Percentiles rank a stretch among this genome's conserved stretches.
phyloP scores from a whole-genome alignment of 108 stramenopile genomes.

The Conticribra weissflogii region DNA sequence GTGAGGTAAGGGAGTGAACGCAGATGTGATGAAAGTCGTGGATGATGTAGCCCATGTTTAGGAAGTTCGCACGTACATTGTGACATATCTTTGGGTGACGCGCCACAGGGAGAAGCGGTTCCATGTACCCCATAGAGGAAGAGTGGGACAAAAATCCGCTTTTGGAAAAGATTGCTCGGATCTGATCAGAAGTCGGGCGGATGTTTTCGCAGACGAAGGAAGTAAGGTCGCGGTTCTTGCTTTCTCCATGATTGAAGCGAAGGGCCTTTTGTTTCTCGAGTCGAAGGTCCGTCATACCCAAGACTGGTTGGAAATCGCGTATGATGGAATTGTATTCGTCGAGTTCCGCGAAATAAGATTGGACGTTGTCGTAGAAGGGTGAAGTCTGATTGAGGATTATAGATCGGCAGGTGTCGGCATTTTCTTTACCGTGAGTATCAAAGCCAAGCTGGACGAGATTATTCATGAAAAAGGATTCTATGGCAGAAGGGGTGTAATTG shows the following conservation, averaged over 20 bases:
- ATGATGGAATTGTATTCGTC: conserved; percentile 7
- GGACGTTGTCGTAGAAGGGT: conserved; percentile 1
- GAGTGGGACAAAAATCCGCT: conserved; percentile 29
- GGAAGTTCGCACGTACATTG: background rate
- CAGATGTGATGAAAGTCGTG: conserved; percentile 79
- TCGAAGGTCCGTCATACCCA: background rate
- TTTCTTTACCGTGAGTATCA: background rate
- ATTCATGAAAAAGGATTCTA: conserved; percentile 9
- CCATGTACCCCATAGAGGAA: conserved; percentile 31
- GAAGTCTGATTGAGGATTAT: conserved; percentile 3
- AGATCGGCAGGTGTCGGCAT: conserved; percentile 6
- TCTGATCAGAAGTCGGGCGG: background rate
- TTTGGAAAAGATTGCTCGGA: conserved; percentile 9
- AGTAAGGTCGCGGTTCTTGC: too few species aligned
- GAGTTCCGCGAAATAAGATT: conserved; percentile 4
- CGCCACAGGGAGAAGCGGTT: conserved; percentile 54
- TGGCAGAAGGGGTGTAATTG: background rate
- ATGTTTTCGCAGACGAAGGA: background rate
- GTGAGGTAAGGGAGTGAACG: conserved; percentile 41
- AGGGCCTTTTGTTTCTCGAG: background rate
- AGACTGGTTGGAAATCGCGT: background rate
- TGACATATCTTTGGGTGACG: conserved; percentile 45
- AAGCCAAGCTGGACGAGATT: conserved; percentile 4
- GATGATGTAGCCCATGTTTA: conserved; percentile 57
- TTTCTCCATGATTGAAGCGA: too few species aligned